Evolutionary conservation across 768 basidiomycete species (phyloP), one percentile per base, ranked within the genome.

Genomic region (Psilocybe subaeruginosa): DNA sequence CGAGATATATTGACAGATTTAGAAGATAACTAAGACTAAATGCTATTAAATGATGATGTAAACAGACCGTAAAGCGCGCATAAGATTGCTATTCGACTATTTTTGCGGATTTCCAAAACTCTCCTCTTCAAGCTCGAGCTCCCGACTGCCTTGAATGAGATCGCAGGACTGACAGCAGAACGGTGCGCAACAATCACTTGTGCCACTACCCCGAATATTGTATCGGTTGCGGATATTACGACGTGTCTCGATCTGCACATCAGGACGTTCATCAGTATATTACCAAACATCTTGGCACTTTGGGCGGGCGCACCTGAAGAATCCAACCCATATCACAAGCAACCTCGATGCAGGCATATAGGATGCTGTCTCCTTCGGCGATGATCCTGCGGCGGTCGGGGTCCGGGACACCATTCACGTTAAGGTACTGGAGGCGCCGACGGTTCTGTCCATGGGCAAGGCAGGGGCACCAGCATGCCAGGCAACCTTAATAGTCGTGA

Each of bases 261-360:
- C 27, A n/a, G 12, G 16, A 39, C 45, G 19, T 49, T 39, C 14
- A 31, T 33, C 17, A 33, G 33, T n/a, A 31, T 16, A 19, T 27
- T 16, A 23, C 1, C 2, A 29, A 19, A 31, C 16, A 35, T 27
- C 43, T 29, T 57, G 27, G 43, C 19, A 57, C 29, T 27, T 4
- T 8, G 14, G 2, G 12, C 9, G 33, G 8, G 30, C 63, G 12
- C 23, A 68, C 65, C 65, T 68, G 67, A 23, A 68, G 47, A 17
- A 66, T 62, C 65, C 64, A 68, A 30, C 67, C 67, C 51, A 68
- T 60, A 47, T 64, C 65, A 31, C 67, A 68, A n/a, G 63, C 61
- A 5, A 64, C 58, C 23, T 66, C 60, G 14, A 66, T 27, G 52
- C 53, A 19, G 5, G 59, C 61, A 29, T 66, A 64, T 4, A 63